Conservation (phyloP, 2,329 filamentous ascomycete species). For the Davidsoniella eucalypti region DNA sequence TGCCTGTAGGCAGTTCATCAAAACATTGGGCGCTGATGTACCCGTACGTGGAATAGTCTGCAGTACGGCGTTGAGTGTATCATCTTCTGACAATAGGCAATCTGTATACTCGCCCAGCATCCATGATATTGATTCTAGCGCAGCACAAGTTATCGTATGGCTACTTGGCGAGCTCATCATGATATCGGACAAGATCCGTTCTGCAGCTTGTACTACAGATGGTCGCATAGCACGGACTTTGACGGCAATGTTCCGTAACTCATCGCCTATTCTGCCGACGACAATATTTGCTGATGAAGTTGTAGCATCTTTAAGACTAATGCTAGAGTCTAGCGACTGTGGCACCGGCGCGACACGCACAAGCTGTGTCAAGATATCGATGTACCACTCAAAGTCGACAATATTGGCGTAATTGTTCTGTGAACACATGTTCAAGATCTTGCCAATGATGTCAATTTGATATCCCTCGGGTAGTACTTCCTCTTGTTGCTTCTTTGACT, state of each 20-base stretch:
- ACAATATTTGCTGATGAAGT: constrained; percentile 9
- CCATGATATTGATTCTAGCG: constrained; percentile 66
- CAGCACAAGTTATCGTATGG: constrained; percentile 42
- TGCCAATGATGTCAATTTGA: constrained; percentile 61
- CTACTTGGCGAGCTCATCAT: constrained; percentile 34
- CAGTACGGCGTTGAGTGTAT: constrained; percentile 56
- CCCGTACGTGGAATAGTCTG: constrained; percentile 43
- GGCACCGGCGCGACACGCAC: constrained; percentile 51
- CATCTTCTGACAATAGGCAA: constrained; percentile 53
- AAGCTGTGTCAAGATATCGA: constrained; percentile 74
- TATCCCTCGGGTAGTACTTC: constrained; percentile 69
- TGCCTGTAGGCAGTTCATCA: constrained; percentile 71
- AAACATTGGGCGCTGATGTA: constrained; percentile 37
- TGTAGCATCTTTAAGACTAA: constrained; percentile 16
- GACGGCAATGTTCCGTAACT: constrained; percentile 79
- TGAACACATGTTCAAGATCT: constrained; percentile 79
- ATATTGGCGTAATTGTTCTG: constrained; percentile 76
- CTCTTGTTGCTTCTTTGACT: constrained; percentile 17
- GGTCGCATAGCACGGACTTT: constrained; percentile 72
- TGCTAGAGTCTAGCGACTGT: constrained; percentile 21
- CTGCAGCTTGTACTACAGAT: constrained; percentile 69
- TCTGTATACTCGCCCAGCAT: constrained; percentile 74
- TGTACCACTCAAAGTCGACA: constrained; percentile 92
- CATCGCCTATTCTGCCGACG: constrained; percentile 49
- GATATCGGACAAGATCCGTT: constrained; percentile 50